Percentiles rank a stretch among this genome's conserved stretches.
Conservation (phyloP, 257 asterid species). For the Nemophila menziesii region DNA sequence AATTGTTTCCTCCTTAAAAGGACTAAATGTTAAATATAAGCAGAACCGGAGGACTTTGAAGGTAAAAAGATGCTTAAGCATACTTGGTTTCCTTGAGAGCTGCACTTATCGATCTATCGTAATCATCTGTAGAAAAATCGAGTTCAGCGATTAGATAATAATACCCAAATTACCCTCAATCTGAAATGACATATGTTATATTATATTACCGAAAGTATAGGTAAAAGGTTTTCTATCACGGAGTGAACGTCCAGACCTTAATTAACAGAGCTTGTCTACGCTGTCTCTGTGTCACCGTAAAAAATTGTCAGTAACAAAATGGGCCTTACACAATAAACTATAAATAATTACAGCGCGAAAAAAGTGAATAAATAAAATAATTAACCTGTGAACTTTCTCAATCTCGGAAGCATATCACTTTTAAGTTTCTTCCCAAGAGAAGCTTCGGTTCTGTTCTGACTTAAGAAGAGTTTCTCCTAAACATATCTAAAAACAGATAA, state of each 20-base stretch:
- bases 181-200: no score
- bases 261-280: slow-evolving; percentile 93
- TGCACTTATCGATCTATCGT: slow-evolving; percentile 82
- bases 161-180: neutral
- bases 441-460: slow-evolving; percentile 84
- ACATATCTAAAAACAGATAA: no score
- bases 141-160: slow-evolving; percentile 15
- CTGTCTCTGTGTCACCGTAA: slow-evolving; percentile 76
- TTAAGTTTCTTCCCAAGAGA: slow-evolving; percentile 84
- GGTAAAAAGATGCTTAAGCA: slow-evolving; percentile 17
- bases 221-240: slow-evolving; percentile 94
- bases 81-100: slow-evolving; percentile 93
- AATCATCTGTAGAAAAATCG: slow-evolving; percentile 58
- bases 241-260: slow-evolving; percentile 73
- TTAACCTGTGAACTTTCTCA: slow-evolving; percentile 89
- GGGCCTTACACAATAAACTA: no score
- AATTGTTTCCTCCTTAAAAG: slow-evolving; percentile 39
- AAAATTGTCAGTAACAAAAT: no score
- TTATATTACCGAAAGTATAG: slow-evolving; percentile 87
- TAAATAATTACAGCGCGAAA: no score
- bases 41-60: slow-evolving; percentile 3
- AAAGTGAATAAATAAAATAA: no score
- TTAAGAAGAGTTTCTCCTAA: slow-evolving; percentile 82
- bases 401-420: slow-evolving; percentile 80
- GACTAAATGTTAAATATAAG: no score